These are phyloP conservation scores for Penicillium steckii DNA, from an alignment of 495 filamentous ascomycete genomes.

Conservation along the genomic window DNA sequence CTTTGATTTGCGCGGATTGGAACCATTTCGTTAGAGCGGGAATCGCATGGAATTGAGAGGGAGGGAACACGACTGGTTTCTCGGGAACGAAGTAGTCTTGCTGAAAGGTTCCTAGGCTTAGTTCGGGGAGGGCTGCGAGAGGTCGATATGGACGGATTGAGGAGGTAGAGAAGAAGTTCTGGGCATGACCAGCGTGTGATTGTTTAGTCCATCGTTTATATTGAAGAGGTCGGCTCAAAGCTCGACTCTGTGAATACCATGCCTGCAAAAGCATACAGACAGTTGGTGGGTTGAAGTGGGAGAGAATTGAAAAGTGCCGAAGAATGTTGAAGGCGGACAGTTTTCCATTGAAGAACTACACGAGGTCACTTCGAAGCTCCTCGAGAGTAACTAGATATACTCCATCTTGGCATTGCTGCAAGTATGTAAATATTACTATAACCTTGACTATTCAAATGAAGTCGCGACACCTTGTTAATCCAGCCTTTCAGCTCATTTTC, in stretches of 20 bases:
- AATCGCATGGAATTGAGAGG: slow-evolving; percentile 37
- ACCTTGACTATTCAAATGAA: too few relatives aligned
- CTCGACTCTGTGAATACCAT: slow-evolving; percentile 19
- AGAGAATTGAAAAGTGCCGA: background rate
- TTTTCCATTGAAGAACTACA: too few relatives aligned
- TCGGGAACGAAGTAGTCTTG: slow-evolving; percentile 44
- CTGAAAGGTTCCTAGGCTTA: slow-evolving; percentile 46
- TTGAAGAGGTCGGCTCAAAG: slow-evolving; percentile 5
- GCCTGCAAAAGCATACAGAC: slow-evolving; percentile 33
- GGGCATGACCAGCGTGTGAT: background rate
- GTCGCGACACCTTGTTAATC: too few relatives aligned
- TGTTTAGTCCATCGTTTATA: background rate
- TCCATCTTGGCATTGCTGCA: too few relatives aligned
- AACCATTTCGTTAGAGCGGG: slow-evolving; percentile 61
- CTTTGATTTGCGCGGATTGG: background rate
- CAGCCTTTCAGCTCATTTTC: too few relatives aligned
- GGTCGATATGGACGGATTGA: slow-evolving; percentile 19
- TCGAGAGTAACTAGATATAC: too few relatives aligned
- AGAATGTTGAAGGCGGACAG: background rate
- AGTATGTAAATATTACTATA: too few relatives aligned
- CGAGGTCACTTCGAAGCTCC: too few relatives aligned
- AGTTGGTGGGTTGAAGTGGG: slow-evolving; percentile 2
- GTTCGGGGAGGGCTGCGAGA: slow-evolving; percentile 31
- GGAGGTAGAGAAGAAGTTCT: slow-evolving; percentile 19
- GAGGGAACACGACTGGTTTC: slow-evolving; percentile 48